Conservation (phyloP, 2,329 filamentous ascomycete species). For the Coniochaeta ligniaria region DNA sequence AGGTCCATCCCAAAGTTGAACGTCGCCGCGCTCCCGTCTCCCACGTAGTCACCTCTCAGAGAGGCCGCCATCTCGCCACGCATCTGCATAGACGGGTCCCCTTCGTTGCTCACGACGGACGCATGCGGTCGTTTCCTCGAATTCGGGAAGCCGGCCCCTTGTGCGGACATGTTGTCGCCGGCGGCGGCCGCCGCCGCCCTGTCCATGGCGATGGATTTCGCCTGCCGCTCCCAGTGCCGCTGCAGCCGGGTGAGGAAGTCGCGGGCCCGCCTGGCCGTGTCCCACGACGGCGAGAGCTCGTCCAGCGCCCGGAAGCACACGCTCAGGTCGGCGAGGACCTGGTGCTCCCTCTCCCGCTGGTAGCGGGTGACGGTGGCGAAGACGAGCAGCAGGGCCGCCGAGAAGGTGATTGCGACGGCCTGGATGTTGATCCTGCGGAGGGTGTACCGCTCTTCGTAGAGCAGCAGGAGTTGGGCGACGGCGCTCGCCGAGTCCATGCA, state of each 20-base stretch:
- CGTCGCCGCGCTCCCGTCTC: background rate
- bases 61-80: background rate
- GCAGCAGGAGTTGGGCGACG: constrained; percentile 29
- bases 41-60: background rate
- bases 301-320: constrained; percentile 11
- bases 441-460: constrained; percentile 31
- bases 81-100: background rate
- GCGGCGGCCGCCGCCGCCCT: no score
- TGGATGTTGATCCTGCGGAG: constrained; percentile 34
- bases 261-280: constrained; percentile 8
- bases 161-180: no score
- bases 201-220: background rate
- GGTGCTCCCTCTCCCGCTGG: constrained; percentile 3
- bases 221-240: constrained; percentile 8
- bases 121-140: background rate
- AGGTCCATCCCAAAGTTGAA: background rate
- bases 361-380: constrained; percentile 17
- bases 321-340: constrained; percentile 8
- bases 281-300: constrained; percentile 10
- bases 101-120: background rate
- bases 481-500: constrained; percentile 6
- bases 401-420: constrained; percentile 34
- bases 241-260: constrained; percentile 8
- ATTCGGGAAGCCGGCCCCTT: background rate
- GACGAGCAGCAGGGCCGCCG: constrained; percentile 28